Evolutionary conservation across 768 basidiomycete genomes (phyloP), one percentile per base, ranked within the genome.

Genomic region (Agrocybe chaxingu): DNA sequence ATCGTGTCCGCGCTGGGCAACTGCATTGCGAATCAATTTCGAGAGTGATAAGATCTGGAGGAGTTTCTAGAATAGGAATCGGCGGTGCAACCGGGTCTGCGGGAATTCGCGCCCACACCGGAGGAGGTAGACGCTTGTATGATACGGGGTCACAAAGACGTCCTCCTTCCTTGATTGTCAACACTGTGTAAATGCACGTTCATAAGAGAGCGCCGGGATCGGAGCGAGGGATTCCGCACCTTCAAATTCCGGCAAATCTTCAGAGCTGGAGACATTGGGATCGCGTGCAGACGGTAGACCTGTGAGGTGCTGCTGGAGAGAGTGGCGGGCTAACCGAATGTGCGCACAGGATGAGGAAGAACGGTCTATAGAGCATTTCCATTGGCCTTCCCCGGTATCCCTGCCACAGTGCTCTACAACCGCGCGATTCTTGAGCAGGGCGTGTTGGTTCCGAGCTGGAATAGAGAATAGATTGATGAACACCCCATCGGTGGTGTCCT

Each of bases 401-500:
- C 16, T 16, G 16, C 55, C 55, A 16, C 38, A 12, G n/a, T 50
- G 53, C n/a, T 51, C 42, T 12, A 59, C 55, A 7, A 56, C 41
- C 0, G 50, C 55, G 7, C 58, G 42, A 18, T 45, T 40, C 45
- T 59, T 59, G 13, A 58, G 44, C 12, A 40, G 55, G 16, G 45
- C 7, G 7, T 42, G 16, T 31, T 48, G 10, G 18, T 12, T 49
- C 4, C 31, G 47, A 7, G 55, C 40, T 24, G 52, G 51, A 2
- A 54, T 48, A 8, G 52, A 56, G 35, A 59, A 54, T 11, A 48
- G 24, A 32, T 47, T 47, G 2, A 30, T 36, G 47, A 13, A 30
- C 16, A 16, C 16, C 16, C 16, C 16, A 16, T 16, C 16, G 16
- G 16, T 16, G 16, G 16, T 16, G 16, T 16, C 16, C 16, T 16